phyloP scores from a whole-genome alignment of 371 early-diverging fungal species.

The Polyrhizophydium stewartii region DNA sequence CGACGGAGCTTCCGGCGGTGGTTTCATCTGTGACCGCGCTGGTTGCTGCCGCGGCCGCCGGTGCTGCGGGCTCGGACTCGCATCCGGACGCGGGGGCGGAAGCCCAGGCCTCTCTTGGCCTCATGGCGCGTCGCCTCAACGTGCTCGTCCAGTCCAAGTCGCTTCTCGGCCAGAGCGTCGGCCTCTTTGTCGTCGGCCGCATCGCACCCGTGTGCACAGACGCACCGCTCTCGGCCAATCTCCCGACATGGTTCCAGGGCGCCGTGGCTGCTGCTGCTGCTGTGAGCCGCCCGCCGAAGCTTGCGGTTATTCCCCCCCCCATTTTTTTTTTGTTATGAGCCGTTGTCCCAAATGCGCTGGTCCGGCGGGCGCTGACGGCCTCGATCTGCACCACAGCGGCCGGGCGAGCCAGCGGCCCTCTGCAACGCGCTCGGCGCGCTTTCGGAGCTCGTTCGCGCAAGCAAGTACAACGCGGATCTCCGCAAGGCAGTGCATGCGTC shows the following conservation, averaged over 20 bases:
- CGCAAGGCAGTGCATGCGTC: neutral
- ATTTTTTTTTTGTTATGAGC: too few relatives aligned
- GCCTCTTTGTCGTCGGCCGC: neutral
- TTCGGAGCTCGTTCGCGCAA: neutral
- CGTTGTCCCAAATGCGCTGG: too few relatives aligned
- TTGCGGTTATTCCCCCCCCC: too few relatives aligned
- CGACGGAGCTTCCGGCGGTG: neutral
- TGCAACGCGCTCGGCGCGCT: neutral
- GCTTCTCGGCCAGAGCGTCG: neutral
- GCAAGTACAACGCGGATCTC: neutral
- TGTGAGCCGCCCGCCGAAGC: too few relatives aligned
- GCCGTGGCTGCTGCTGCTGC: neutral
- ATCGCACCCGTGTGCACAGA: neutral
- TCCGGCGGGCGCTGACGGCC: too few relatives aligned
- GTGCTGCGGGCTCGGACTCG: neutral
- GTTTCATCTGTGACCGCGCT: too few relatives aligned
- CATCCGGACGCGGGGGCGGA: neutral
- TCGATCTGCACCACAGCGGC: too few relatives aligned
- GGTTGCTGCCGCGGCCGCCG: neutral
- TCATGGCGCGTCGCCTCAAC: neutral
- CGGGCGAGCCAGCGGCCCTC: neutral
- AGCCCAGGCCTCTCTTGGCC: neutral
- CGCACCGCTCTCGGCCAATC: neutral
- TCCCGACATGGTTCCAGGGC: neutral
- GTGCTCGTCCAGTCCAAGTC: neutral